These are phyloP conservation scores for Sinapis alba DNA, from an alignment of 441 rosid genomes.

Conservation along the genomic window DNA sequence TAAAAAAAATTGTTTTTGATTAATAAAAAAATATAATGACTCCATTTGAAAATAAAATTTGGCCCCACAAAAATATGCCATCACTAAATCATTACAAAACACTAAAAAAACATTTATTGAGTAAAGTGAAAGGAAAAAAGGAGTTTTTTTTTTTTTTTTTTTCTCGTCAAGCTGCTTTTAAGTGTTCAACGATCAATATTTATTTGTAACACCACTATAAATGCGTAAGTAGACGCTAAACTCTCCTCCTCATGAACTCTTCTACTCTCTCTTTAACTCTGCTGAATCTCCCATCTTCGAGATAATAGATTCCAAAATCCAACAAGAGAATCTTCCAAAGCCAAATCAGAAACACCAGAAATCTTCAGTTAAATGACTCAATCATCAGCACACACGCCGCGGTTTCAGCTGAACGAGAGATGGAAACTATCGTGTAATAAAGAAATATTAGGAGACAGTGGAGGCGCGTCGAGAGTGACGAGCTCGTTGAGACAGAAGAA, in stretches of 20 bases:
- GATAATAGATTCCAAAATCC: background rate
- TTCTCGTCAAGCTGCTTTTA: background rate
- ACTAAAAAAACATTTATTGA: too few species aligned
- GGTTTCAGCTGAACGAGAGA: slow-evolving; percentile 18
- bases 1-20: too few species aligned
- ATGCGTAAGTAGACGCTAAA: slow-evolving; percentile 18
- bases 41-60: too few species aligned
- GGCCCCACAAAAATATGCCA: too few species aligned
- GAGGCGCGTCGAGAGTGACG: background rate
- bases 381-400: slow-evolving; percentile 7
- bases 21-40: too few species aligned
- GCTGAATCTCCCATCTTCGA: background rate
- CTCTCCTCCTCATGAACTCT: background rate
- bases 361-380: slow-evolving; percentile 5
- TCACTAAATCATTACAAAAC: too few species aligned
- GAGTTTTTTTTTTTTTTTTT: too few species aligned
- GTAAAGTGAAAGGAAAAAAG: background rate
- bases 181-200: background rate
- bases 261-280: background rate
- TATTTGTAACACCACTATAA: slow-evolving; percentile 13
- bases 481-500: slow-evolving; percentile 20
- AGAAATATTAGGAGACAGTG: background rate
- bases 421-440: slow-evolving; percentile 18
- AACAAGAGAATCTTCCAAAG: background rate
- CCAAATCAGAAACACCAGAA: background rate